Evolutionary conservation across 768 basidiomycete genomes (phyloP).

Genomic region (Lactifluus echinatus): DNA sequence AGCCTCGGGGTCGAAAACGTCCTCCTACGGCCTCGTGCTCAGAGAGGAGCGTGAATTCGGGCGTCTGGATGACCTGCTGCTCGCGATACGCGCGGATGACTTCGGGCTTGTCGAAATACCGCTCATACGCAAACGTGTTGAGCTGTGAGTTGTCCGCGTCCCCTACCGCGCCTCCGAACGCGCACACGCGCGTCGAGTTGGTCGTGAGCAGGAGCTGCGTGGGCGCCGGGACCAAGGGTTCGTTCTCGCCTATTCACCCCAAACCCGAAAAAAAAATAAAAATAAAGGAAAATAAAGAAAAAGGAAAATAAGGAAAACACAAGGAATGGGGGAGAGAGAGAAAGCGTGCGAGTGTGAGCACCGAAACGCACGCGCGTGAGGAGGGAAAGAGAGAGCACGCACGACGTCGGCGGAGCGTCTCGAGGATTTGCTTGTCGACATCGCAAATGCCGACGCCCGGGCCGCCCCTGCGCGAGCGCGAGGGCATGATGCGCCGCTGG

Average conservation of each 20-base stretch:
- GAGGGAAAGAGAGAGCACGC: slow-evolving; percentile 26
- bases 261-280: not conserved
- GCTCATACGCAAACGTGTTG: slow-evolving; percentile 54
- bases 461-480: slow-evolving; percentile 72
- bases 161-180: slow-evolving; percentile 30
- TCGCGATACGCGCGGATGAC: slow-evolving; percentile 63
- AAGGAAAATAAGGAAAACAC: not conserved
- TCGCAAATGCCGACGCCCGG: slow-evolving; percentile 75
- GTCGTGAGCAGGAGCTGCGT: slow-evolving; percentile 71
- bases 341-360: too few relatives aligned
- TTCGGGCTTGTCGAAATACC: slow-evolving; percentile 72
- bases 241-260: slow-evolving; percentile 56
- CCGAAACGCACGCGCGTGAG: not conserved
- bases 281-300: not conserved
- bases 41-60: slow-evolving; percentile 46
- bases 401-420: slow-evolving; percentile 73
- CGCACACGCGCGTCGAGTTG: slow-evolving; percentile 42
- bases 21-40: slow-evolving; percentile 51
- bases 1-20: slow-evolving; percentile 59
- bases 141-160: slow-evolving; percentile 34
- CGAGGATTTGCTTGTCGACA: slow-evolving; percentile 75
- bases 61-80: slow-evolving; percentile 69
- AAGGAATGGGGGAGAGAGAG: too few relatives aligned
- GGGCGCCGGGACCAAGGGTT: slow-evolving; percentile 57
- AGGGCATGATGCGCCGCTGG: slow-evolving; percentile 74